Evolutionary conservation across 441 rosid species (phyloP).

Genomic region (Pelargonium myrrhifolium): DNA sequence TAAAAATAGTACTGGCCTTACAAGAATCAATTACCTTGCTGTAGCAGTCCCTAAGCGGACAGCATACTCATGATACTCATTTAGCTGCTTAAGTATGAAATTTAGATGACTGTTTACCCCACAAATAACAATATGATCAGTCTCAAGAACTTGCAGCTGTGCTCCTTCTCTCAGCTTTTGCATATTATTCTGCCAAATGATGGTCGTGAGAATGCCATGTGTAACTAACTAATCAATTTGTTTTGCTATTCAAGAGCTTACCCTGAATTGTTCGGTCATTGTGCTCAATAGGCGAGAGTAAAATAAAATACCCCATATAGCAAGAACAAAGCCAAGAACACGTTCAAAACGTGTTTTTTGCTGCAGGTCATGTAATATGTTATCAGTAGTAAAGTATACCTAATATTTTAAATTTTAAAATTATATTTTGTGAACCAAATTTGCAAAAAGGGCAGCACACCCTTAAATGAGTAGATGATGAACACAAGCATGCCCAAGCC

Average conservation of each 20-base stretch:
- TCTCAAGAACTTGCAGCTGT: conserved; percentile 84
- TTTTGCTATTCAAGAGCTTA: conserved; percentile 28
- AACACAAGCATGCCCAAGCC: conserved; percentile 94
- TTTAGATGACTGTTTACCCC: conserved; percentile 76
- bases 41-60: conserved; percentile 94
- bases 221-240: conserved; percentile 11
- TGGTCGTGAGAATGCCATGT: conserved; percentile 19
- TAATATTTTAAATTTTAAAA: not conserved
- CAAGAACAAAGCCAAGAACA: conserved; percentile 74
- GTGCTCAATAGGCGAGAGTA: conserved; percentile 92
- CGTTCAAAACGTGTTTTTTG: conserved; percentile 88
- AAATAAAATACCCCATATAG: conserved; percentile 92
- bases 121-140: conserved; percentile 85
- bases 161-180: conserved; percentile 94
- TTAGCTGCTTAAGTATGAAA: conserved; percentile 77
- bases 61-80: conserved; percentile 82
- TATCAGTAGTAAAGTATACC: not conserved
- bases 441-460: conserved; percentile 31
- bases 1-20: conserved; percentile 12
- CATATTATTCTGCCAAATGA: conserved; percentile 66
- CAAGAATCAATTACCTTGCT: conserved; percentile 50
- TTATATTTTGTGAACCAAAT: conserved; percentile 19
- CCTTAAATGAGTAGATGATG: conserved; percentile 85
- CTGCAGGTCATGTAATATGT: conserved; percentile 39
- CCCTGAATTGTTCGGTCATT: conserved; percentile 95